Base-by-base conservation (phyloP, 2,329 filamentous ascomycete genomes). In the Akanthomyces uredinophilus region DNA sequence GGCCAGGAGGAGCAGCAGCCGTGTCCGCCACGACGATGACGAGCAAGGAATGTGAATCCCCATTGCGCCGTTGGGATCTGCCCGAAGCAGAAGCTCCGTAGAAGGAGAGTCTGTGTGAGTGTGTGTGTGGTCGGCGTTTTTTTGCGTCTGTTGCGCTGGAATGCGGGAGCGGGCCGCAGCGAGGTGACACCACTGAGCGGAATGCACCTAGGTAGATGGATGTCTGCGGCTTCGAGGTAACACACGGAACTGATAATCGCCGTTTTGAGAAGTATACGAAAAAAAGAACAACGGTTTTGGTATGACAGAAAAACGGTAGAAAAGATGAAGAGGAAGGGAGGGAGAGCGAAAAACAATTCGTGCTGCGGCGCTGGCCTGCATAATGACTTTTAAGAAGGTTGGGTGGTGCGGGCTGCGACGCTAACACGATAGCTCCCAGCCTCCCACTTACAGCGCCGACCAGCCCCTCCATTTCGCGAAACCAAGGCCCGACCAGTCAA, bases 1-100 rank as follows among this genome's bases (percentile, higher is more conserved):
- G 29, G 73, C 69, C 66, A 81, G 69, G 65, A 80, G 70, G 64
- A 81, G 68, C 64, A 79, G 69, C 65, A 66, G 65, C 63, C 65
- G 49, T 35, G 65, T 60, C 65, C 61, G 61, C 50, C 51, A 55
- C 41, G 59, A 55, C 41, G 59, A 62, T 11, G 61, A 37, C 20
- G 54, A 61, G 51, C 52, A 55, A 64, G 65, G 63, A 57, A 52
- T 63, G 58, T 39, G 46, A 51, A 27, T 39, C 20, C 52, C 52
- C 60, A 51, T 62, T 56, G 43, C 51, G 55, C 20, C 2, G 46
- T 13, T 59, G 41, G 54, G 27, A 20, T 43, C 55, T 59, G 55
- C 55, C 20, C 29, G 22, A 59, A 59, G 55, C 55, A 50, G 55
- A 59, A 20, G 22, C 55, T 39, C 43, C 32, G 46, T 50, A 8